A percentile compares a stretch with the other conserved stretches of the same genome.
These are phyloP conservation scores for Trichoderma afroharzianum DNA, from an alignment of 2,329 filamentous ascomycete species.

Conservation along the genomic window DNA sequence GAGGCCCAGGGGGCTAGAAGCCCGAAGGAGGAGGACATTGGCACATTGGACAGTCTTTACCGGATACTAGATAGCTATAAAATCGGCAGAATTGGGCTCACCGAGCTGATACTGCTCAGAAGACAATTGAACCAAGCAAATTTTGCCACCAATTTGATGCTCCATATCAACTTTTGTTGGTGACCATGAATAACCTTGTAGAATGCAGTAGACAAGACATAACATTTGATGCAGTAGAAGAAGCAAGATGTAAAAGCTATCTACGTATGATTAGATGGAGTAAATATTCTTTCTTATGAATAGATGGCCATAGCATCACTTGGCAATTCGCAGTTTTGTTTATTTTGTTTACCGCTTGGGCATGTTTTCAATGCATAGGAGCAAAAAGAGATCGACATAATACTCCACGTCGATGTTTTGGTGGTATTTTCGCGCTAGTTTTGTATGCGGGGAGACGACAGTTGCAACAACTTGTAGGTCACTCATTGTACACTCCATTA, in stretches of 20 bases:
- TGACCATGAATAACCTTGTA: neutral
- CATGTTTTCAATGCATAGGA: neutral
- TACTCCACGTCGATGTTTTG: neutral
- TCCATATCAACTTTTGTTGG: neutral
- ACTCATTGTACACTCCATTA: neutral
- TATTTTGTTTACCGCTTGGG: neutral
- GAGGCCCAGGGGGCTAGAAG: neutral
- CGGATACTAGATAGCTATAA: constrained; percentile 14
- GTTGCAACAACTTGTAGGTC: neutral
- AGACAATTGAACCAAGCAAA: constrained; percentile 1
- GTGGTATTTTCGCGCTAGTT: neutral
- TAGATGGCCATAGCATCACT: neutral
- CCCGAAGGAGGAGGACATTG: neutral
- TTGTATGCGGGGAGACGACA: neutral
- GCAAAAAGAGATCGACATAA: neutral
- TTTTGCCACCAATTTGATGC: neutral
- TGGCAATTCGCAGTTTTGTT: neutral
- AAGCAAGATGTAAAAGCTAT: neutral
- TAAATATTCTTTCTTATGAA: neutral
- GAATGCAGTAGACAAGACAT: neutral
- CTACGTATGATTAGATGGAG: neutral
- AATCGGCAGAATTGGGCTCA: constrained; percentile 21
- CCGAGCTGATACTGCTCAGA: neutral
- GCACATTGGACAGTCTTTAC: constrained; percentile 20
- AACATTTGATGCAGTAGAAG: neutral